These are phyloP conservation scores for Trametes coccinea DNA, from an alignment of 768 basidiomycete species.

Conservation along the genomic window DNA sequence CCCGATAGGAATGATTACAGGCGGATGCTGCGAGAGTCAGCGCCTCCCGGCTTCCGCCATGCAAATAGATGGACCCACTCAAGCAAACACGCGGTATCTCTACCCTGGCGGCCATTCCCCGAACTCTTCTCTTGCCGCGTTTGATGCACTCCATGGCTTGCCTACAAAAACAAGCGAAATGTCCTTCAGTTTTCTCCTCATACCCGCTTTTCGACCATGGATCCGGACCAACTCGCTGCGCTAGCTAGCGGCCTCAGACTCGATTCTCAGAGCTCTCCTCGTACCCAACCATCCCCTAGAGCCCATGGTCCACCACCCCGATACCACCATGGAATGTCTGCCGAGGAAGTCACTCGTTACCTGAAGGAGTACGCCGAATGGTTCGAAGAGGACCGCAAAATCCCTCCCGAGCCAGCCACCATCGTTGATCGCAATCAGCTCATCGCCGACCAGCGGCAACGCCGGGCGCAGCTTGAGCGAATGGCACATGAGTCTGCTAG, in stretches of 20 bases:
- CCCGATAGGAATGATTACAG: conserved; percentile 5
- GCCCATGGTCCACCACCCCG: conserved; percentile 1
- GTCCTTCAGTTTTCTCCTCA: neutral
- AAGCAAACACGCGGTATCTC: conserved; percentile 8
- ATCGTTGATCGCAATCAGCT: conserved; percentile 8
- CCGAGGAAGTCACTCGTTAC: conserved; percentile 7
- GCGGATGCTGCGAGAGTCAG: neutral
- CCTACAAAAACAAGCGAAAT: neutral
- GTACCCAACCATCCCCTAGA: neutral
- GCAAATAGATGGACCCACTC: conserved; percentile 12
- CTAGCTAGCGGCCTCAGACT: neutral
- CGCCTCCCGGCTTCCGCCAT: neutral
- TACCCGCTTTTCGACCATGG: neutral
- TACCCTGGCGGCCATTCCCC: neutral
- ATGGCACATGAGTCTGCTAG: neutral
- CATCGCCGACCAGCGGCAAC: conserved; percentile 8
- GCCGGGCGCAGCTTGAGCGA: neutral
- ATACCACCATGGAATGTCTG: conserved; percentile 11
- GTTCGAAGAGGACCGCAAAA: conserved; percentile 19
- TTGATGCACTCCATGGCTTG: neutral
- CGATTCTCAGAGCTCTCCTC: neutral
- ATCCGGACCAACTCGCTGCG: conserved; percentile 6
- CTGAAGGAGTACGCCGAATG: conserved; percentile 15
- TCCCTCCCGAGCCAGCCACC: conserved; percentile 10
- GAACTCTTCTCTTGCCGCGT: neutral